A percentile compares a stretch with the other conserved stretches of the same genome.
Conservation (phyloP, 257 asterid species). For the Solanum bulbocastanum region DNA sequence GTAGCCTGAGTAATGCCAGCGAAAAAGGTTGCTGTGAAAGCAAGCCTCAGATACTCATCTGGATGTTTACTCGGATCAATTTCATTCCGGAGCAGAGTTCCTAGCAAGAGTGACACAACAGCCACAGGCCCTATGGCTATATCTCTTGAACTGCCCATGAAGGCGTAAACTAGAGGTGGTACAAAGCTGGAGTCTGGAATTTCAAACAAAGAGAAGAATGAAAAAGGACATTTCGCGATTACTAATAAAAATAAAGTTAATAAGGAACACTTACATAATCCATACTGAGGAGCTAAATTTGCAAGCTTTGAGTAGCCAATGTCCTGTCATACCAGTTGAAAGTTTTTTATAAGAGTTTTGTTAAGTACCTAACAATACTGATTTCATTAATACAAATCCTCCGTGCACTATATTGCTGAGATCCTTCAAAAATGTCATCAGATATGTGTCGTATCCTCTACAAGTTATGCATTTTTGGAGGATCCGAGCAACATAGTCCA, state of each 20-base stretch:
- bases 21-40: conserved; percentile 82
- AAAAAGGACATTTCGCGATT: not conserved
- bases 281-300: conserved; percentile 67
- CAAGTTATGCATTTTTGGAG: not conserved
- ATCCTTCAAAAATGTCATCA: not conserved
- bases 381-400: not conserved
- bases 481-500: not conserved
- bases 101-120: conserved; percentile 73
- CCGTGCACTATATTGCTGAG: not conserved
- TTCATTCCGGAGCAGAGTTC: conserved; percentile 43
- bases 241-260: not conserved
- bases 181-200: conserved; percentile 69
- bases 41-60: conserved; percentile 46
- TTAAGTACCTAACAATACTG: not conserved
- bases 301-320: conserved; percentile 75
- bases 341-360: not conserved
- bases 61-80: conserved; percentile 43
- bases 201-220: not conserved
- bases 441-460: not conserved
- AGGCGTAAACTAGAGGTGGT: conserved; percentile 72
- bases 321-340: conserved; percentile 28
- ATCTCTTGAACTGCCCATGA: conserved; percentile 89
- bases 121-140: conserved; percentile 92
- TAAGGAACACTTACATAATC: conserved; percentile 45
- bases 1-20: conserved; percentile 76